Percentiles rank a stretch among this genome's conserved stretches.
Conservation (phyloP, 2,329 filamentous ascomycete species). For the Teratosphaeria epicoccoides region DNA sequence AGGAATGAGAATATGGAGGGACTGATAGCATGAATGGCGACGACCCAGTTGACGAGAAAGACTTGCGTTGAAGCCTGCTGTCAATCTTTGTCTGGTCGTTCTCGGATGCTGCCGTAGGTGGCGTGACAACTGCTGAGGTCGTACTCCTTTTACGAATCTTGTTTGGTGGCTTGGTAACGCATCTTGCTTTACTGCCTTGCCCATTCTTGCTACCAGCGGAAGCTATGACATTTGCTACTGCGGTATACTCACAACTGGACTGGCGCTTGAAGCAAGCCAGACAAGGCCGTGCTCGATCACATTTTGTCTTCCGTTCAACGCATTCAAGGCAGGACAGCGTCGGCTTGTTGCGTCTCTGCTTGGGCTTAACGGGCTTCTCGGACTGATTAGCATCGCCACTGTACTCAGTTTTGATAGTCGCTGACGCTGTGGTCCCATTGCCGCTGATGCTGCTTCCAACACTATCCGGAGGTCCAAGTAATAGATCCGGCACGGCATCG, state of each 20-base stretch:
- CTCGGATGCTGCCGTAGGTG: conserved; percentile 14
- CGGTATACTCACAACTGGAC: conserved; percentile 63
- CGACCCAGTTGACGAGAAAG: conserved; percentile 9
- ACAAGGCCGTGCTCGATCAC: conserved; percentile 58
- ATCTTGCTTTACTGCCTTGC: conserved; percentile 17
- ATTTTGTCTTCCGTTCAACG: conserved; percentile 77
- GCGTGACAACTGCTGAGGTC: conserved; percentile 11
- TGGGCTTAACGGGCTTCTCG: conserved; percentile 26
- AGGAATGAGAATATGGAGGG: conserved; percentile 59
- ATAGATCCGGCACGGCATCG: background rate
- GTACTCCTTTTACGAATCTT: conserved; percentile 24
- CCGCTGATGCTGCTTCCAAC: background rate
- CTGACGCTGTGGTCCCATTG: background rate
- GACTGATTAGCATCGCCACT: background rate
- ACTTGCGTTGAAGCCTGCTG: conserved; percentile 11
- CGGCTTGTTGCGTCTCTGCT: conserved; percentile 76
- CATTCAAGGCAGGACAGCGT: conserved; percentile 70
- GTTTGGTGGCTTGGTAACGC: conserved; percentile 25
- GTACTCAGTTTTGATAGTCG: conserved; percentile 1
- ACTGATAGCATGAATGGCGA: conserved; percentile 54
- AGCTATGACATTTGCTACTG: conserved; percentile 60
- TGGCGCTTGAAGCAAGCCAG: conserved; percentile 61
- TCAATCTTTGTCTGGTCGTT: conserved; percentile 21
- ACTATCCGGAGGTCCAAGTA: background rate
- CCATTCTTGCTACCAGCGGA: conserved; percentile 36